Evolutionary conservation across 495 filamentous ascomycete genomes (phyloP).

Genomic region (Neurospora sp.): DNA sequence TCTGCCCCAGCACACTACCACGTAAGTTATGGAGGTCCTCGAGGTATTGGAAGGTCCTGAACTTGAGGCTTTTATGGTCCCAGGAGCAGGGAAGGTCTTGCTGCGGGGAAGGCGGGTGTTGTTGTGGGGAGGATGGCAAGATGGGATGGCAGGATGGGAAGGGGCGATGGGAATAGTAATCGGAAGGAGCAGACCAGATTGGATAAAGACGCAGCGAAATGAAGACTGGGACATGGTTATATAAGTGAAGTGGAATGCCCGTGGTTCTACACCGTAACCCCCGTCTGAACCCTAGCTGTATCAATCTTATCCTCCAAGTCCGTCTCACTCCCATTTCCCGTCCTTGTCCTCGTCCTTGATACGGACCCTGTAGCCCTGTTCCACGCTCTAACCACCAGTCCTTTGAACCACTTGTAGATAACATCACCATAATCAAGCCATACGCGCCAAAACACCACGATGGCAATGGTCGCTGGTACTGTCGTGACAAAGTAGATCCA

Average conservation of each 20-base stretch:
- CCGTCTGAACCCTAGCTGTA: not conserved
- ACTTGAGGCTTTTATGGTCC: not conserved
- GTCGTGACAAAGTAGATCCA: slow-evolving; percentile 15
- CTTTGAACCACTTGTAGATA: not conserved
- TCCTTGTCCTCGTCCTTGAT: not conserved
- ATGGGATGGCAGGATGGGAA: not conserved
- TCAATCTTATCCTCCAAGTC: not conserved
- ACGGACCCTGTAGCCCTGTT: not conserved
- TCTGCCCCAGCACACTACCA: not conserved
- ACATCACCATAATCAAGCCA: slow-evolving; percentile 10
- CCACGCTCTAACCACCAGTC: not conserved
- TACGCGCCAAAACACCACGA: slow-evolving; percentile 8
- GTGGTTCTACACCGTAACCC: not conserved
- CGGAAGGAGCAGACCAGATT: not conserved
- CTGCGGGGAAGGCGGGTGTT: not conserved
- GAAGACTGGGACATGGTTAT: not conserved
- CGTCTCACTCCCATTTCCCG: not conserved
- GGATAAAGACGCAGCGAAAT: not conserved
- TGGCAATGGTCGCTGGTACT: slow-evolving; percentile 10
- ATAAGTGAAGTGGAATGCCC: too few species aligned
- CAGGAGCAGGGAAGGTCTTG: not conserved
- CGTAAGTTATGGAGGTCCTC: not conserved
- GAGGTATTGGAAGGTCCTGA: not conserved
- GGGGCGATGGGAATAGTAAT: not conserved
- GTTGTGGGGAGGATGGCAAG: not conserved